A percentile compares a stretch with the other conserved stretches of the same genome.
phyloP scores from a whole-genome alignment of 495 filamentous ascomycete genomes.

The Pseudomonodictys pantanalensis region DNA sequence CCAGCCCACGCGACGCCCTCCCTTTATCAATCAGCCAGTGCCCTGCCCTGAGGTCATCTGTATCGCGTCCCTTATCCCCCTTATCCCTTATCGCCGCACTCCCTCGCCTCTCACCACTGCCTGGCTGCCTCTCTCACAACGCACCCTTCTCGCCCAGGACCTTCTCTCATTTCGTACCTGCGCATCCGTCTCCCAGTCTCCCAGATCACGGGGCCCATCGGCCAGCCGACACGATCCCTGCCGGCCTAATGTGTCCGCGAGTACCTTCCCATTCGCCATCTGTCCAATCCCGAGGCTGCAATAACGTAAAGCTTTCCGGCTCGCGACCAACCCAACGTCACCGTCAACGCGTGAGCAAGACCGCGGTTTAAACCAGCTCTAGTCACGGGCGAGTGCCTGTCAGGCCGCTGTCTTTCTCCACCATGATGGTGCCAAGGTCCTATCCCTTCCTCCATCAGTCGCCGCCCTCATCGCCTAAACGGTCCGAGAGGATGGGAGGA shows the following conservation, averaged over 20 bases:
- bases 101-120: not conserved
- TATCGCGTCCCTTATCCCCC: too few relatives aligned
- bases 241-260: slow-evolving; percentile 6
- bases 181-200: not conserved
- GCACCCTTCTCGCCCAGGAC: not conserved
- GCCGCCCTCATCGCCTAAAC: slow-evolving; percentile 9
- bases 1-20: slow-evolving; percentile 16
- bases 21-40: slow-evolving; percentile 9
- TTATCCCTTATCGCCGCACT: not conserved
- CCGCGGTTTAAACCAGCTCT: not conserved
- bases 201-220: not conserved
- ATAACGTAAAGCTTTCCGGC: slow-evolving; percentile 25
- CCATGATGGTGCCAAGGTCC: slow-evolving; percentile 36
- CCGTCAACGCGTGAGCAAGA: not conserved
- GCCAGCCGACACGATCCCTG: slow-evolving; percentile 1
- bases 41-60: not conserved
- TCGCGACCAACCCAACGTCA: slow-evolving; percentile 10
- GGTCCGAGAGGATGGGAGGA: slow-evolving; percentile 26
- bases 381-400: slow-evolving; percentile 6
- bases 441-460: slow-evolving; percentile 19
- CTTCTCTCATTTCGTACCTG: not conserved
- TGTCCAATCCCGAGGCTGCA: slow-evolving; percentile 20
- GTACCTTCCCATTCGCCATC: not conserved
- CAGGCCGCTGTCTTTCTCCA: slow-evolving; percentile 13
- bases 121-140: not conserved